Evolutionary conservation across 1,284 basidiomycete genomes (phyloP).

Genomic region (Puccinia brachypodii): DNA sequence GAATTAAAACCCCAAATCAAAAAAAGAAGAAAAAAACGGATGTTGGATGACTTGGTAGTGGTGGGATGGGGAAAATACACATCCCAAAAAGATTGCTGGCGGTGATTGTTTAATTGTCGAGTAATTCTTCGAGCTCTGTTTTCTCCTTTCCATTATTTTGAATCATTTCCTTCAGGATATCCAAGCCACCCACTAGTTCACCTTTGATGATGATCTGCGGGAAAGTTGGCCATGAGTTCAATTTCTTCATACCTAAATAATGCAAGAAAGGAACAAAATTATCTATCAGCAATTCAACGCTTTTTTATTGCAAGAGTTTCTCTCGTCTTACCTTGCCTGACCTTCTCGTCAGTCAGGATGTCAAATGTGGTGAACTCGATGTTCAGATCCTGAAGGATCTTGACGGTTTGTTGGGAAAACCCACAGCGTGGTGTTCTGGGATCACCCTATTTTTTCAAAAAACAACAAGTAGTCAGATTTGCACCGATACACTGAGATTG

Average conservation of each 20-base stretch:
- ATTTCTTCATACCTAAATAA: constrained; percentile 62
- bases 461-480: neutral
- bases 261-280: neutral
- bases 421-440: constrained; percentile 62
- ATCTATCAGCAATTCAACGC: neutral
- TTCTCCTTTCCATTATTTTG: constrained; percentile 57
- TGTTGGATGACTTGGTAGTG: neutral
- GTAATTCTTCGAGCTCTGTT: constrained; percentile 69
- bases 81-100: neutral
- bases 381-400: constrained; percentile 65
- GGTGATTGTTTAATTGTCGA: constrained; percentile 51
- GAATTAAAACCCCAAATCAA: neutral
- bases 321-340: constrained; percentile 62
- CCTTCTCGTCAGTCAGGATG: constrained; percentile 70
- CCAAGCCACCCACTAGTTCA: constrained; percentile 70
- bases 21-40: neutral
- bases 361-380: constrained; percentile 72
- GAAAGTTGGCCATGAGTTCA: constrained; percentile 70
- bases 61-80: neutral
- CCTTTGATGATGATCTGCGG: constrained; percentile 69
- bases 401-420: constrained; percentile 71
- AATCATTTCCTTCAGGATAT: constrained; percentile 59
- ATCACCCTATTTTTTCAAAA: neutral
- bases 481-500: constrained; percentile 56
- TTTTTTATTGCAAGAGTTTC: neutral